These are phyloP conservation scores for Ochetophila trinervis DNA, from an alignment of 306 rosid species.

Conservation along the genomic window DNA sequence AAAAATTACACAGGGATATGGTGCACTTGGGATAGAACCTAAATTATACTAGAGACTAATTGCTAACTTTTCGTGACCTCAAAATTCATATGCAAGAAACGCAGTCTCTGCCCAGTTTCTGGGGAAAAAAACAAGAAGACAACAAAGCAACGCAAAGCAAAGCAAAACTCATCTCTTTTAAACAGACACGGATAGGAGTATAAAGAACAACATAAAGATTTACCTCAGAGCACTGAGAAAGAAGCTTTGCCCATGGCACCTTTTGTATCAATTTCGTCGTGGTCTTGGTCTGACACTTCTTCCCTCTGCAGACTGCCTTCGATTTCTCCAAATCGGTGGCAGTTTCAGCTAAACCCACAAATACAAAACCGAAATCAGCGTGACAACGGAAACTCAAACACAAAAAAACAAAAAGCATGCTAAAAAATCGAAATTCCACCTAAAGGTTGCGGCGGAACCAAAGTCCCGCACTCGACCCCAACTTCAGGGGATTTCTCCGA, in stretches of 20 bases:
- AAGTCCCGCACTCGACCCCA: conserved; percentile 43
- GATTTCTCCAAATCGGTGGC: conserved; percentile 47
- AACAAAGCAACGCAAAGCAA: too few relatives aligned
- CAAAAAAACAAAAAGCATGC: neutral
- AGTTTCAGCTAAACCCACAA: conserved; percentile 45
- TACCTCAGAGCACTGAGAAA: conserved; percentile 93
- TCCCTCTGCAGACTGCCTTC: conserved; percentile 40
- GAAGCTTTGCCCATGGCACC: conserved; percentile 79
- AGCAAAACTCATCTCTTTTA: neutral
- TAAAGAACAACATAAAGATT: neutral
- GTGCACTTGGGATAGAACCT: too few relatives aligned
- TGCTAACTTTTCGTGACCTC: too few relatives aligned
- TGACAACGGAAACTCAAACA: conserved; percentile 15
- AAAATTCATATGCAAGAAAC: too few relatives aligned
- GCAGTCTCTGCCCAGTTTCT: too few relatives aligned
- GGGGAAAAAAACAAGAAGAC: too few relatives aligned
- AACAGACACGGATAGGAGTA: conserved; percentile 7
- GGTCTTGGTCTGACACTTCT: conserved; percentile 47
- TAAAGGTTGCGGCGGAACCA: conserved; percentile 52
- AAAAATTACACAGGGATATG: too few relatives aligned
- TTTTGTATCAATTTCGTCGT: conserved; percentile 38
- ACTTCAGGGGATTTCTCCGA: conserved; percentile 46
- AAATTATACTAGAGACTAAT: too few relatives aligned
- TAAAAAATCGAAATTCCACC: conserved; percentile 33
- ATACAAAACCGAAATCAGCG: conserved; percentile 27